A percentile compares a stretch with the other conserved stretches of the same genome.
phyloP scores from a whole-genome alignment of 192 early-diverging fungal genomes.

The Coemansia aciculifera region DNA sequence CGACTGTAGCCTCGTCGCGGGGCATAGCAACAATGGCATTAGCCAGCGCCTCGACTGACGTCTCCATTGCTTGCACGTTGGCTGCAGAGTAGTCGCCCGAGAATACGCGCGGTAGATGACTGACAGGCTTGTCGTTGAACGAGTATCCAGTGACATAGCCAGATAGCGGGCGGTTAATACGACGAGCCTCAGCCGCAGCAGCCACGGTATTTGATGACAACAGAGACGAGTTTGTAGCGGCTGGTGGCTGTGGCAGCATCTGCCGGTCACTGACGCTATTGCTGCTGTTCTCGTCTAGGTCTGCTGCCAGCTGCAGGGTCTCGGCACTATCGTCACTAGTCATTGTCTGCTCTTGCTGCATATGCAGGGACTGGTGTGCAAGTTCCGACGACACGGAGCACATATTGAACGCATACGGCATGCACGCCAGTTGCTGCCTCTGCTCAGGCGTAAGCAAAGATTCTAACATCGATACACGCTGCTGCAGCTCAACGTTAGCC shows the following conservation, averaged over 20 bases:
- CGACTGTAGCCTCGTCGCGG: constrained; percentile 34
- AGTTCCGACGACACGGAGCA: neutral
- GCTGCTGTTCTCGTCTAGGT: neutral
- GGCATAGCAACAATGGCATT: constrained; percentile 32
- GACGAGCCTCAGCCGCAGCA: constrained; percentile 3
- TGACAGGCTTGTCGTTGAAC: constrained; percentile 34
- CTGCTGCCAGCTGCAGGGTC: neutral
- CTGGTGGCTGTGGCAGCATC: neutral
- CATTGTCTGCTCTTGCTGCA: neutral
- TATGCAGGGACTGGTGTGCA: neutral
- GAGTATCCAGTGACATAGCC: constrained; percentile 37
- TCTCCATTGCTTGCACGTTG: constrained; percentile 44
- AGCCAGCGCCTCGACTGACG: constrained; percentile 36
- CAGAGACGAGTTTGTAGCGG: neutral
- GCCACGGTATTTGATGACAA: neutral
- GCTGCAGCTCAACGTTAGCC: constrained; percentile 37
- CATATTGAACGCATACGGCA: constrained; percentile 18
- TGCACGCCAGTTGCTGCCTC: constrained; percentile 18
- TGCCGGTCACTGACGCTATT: neutral
- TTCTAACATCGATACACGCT: constrained; percentile 33
- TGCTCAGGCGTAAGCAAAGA: constrained; percentile 31
- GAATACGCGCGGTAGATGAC: constrained; percentile 49
- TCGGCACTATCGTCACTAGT: neutral
- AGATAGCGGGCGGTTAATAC: constrained; percentile 32
- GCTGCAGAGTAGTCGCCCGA: constrained; percentile 45